A percentile compares a stretch with the other conserved stretches of the same genome.
These are phyloP conservation scores for Naganishia sp. DNA, from an alignment of 1,284 basidiomycete species.

Conservation along the genomic window DNA sequence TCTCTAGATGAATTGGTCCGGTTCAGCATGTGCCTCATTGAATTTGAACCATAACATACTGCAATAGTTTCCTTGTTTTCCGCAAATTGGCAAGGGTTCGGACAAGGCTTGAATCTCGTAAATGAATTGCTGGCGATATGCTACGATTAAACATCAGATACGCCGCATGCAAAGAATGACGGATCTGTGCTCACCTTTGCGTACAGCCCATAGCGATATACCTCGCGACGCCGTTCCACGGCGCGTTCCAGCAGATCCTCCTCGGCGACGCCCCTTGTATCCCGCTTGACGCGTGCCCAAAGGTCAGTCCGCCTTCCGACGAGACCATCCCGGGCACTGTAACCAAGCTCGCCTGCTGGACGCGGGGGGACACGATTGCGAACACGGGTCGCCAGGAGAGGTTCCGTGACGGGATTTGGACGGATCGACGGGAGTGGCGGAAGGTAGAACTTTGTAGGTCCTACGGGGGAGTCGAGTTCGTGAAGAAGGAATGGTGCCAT, in stretches of 20 bases:
- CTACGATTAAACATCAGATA: not conserved
- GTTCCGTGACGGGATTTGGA: constrained; percentile 53
- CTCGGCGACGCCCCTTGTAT: constrained; percentile 59
- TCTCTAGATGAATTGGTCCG: constrained; percentile 52
- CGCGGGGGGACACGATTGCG: constrained; percentile 6
- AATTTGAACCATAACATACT: constrained; percentile 11
- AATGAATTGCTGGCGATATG: constrained; percentile 81
- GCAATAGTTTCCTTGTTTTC: constrained; percentile 66
- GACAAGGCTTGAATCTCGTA: constrained; percentile 77
- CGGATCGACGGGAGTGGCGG: constrained; percentile 63
- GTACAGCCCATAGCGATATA: constrained; percentile 73
- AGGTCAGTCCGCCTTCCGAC: constrained; percentile 30
- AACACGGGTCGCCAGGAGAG: constrained; percentile 18
- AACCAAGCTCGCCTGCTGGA: not conserved
- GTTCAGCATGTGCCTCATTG: not conserved
- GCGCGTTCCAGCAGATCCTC: constrained; percentile 67
- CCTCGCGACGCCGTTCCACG: constrained; percentile 61
- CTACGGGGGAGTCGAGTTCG: constrained; percentile 51
- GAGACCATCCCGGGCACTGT: constrained; percentile 26
- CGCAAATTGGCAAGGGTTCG: constrained; percentile 74
- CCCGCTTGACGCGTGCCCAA: constrained; percentile 57
- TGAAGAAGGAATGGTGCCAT: constrained; percentile 79
- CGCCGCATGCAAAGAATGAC: too few species aligned
- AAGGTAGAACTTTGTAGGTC: constrained; percentile 62
- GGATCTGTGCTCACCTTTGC: constrained; percentile 65